A percentile compares a stretch with the other conserved stretches of the same genome.
These are phyloP conservation scores for Hypoxylon trugodes DNA, from an alignment of 495 filamentous ascomycete species.

Conservation along the genomic window DNA sequence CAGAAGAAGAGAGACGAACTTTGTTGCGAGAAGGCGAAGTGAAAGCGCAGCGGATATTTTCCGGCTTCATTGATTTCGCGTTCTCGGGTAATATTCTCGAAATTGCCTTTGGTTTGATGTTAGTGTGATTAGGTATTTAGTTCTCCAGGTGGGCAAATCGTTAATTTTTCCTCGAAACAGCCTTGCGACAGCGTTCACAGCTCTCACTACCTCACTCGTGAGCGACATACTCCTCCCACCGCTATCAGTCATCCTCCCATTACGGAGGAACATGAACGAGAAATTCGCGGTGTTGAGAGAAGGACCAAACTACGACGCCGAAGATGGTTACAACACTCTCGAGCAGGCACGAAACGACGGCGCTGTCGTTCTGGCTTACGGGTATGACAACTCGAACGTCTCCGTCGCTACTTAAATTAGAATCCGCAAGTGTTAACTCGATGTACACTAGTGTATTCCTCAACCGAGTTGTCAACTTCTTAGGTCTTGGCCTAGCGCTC, in stretches of 20 bases:
- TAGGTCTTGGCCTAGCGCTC: slow-evolving; percentile 70
- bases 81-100: slow-evolving; percentile 79
- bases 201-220: slow-evolving; percentile 76
- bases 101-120: slow-evolving; percentile 80
- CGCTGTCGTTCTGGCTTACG: slow-evolving; percentile 75
- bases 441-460: slow-evolving; percentile 63
- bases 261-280: slow-evolving; percentile 76
- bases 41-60: slow-evolving; percentile 56
- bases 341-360: slow-evolving; percentile 73
- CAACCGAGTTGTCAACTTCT: slow-evolving; percentile 71
- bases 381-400: slow-evolving; percentile 51
- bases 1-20: slow-evolving; percentile 43
- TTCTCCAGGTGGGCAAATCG: neutral
- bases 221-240: slow-evolving; percentile 74
- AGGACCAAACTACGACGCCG: slow-evolving; percentile 60
- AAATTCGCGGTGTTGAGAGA: slow-evolving; percentile 73
- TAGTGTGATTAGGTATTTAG: slow-evolving; percentile 30
- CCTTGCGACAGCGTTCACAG: slow-evolving; percentile 75
- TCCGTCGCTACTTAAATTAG: neutral
- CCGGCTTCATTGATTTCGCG: slow-evolving; percentile 74
- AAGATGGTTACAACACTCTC: slow-evolving; percentile 71
- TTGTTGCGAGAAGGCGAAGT: slow-evolving; percentile 47
- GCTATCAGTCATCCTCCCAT: slow-evolving; percentile 71
- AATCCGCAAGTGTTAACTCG: neutral
- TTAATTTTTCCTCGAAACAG: slow-evolving; percentile 47